Percentiles rank a stretch among this genome's conserved stretches.
These are phyloP conservation scores for Acidomyces sp. DNA, from an alignment of 495 filamentous ascomycete genomes.

Conservation along the genomic window DNA sequence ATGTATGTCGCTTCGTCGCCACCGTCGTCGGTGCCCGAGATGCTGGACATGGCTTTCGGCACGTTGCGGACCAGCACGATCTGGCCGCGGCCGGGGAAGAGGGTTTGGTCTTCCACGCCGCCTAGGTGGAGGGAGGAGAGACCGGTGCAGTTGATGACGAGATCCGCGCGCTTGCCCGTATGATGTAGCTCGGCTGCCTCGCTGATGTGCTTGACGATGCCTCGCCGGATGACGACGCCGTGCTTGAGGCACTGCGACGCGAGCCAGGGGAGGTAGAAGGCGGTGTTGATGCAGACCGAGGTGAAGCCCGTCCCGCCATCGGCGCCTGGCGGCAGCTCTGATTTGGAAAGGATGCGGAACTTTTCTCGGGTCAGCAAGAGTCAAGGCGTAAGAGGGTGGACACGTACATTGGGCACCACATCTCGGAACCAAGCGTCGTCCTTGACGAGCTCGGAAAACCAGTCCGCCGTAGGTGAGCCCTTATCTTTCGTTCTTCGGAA, in stretches of 20 bases:
- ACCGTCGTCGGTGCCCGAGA: conserved; percentile 70
- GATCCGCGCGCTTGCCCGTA: conserved; percentile 45
- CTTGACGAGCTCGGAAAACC: conserved; percentile 48
- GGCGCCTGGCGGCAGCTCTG: conserved; percentile 45
- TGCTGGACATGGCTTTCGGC: conserved; percentile 51
- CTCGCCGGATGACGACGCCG: conserved; percentile 52
- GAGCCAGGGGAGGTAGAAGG: conserved; percentile 77
- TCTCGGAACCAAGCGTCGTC: conserved; percentile 72
- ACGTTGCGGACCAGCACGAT: conserved; percentile 80
- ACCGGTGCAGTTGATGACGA: conserved; percentile 83
- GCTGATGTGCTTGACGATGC: conserved; percentile 52
- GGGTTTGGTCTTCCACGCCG: conserved; percentile 63
- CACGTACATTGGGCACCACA: conserved; percentile 54
- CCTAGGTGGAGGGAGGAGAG: conserved; percentile 59
- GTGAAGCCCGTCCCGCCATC: conserved; percentile 60
- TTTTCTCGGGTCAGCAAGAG: conserved; percentile 9
- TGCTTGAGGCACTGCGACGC: conserved; percentile 57
- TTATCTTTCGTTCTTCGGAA: conserved; percentile 54
- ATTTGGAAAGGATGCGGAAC: conserved; percentile 35
- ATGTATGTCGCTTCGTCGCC: conserved; percentile 72
- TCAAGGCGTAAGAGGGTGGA: conserved; percentile 15
- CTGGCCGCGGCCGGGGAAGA: conserved; percentile 74
- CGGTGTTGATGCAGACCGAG: conserved; percentile 83
- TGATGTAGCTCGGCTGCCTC: conserved; percentile 57
- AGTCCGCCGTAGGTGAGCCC: conserved; percentile 34